Conservation (phyloP, 306 rosid species). For the Pueraria montana region DNA sequence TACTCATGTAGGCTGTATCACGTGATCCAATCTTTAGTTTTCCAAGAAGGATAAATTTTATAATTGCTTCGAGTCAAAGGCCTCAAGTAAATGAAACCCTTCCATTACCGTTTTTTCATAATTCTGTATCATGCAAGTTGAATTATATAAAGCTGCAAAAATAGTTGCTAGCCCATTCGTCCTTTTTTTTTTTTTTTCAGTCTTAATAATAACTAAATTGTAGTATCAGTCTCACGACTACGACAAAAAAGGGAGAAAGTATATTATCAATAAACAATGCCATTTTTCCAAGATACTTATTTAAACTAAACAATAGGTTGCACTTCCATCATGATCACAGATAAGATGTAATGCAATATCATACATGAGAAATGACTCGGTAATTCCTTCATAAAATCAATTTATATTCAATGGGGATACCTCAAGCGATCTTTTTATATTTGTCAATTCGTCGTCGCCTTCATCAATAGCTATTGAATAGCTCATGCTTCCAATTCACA, state of each 20-base stretch:
- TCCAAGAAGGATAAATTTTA: not conserved
- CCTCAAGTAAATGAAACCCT: not conserved
- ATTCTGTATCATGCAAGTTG: not conserved
- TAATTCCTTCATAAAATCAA: not conserved
- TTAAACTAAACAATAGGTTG: not conserved
- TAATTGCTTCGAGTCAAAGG: not conserved
- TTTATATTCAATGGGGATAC: not conserved
- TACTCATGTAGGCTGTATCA: not conserved
- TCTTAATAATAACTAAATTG: not conserved
- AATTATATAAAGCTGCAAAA: not conserved
- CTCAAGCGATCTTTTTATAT: not conserved
- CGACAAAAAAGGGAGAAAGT: not conserved
- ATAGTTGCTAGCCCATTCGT: not conserved
- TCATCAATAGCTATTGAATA: conserved; percentile 24
- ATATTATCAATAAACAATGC: not conserved
- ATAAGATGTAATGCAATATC: not conserved
- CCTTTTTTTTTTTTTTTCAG: not conserved
- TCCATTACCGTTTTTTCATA: not conserved
- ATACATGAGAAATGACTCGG: not conserved
- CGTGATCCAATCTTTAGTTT: conserved; percentile 19
- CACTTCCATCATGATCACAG: not conserved
- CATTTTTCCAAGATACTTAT: not conserved
- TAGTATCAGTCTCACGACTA: not conserved
- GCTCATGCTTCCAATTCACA: conserved; percentile 34
- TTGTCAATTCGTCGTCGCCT: not conserved